phyloP scores from a whole-genome alignment of 2,329 filamentous ascomycete genomes.

The Paecilomyces sp. region DNA sequence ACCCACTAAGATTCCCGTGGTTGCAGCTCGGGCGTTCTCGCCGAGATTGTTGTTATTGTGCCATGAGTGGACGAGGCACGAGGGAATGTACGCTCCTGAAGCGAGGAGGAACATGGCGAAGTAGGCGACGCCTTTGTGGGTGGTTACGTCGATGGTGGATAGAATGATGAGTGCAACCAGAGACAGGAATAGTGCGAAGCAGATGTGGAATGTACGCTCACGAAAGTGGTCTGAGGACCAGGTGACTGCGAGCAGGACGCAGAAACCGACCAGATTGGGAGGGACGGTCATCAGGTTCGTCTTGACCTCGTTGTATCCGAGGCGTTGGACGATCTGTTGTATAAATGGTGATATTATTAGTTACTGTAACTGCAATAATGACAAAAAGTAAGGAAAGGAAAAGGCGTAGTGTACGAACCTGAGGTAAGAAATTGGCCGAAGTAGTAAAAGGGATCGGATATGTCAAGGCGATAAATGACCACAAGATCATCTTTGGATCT shows the following conservation, averaged over 20 bases:
- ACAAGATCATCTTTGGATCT: constrained; percentile 36
- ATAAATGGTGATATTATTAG: neutral
- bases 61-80: constrained; percentile 44
- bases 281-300: constrained; percentile 45
- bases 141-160: constrained; percentile 34
- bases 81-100: constrained; percentile 37
- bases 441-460: constrained; percentile 44
- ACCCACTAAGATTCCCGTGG: constrained; percentile 42
- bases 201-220: constrained; percentile 42
- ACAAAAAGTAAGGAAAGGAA: too few relatives aligned
- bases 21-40: constrained; percentile 44
- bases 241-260: constrained; percentile 39
- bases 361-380: too few relatives aligned
- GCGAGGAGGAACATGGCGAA: constrained; percentile 46
- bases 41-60: constrained; percentile 48
- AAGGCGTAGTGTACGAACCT: constrained; percentile 22
- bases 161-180: constrained; percentile 40
- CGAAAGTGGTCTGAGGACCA: constrained; percentile 39
- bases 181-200: constrained; percentile 31
- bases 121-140: constrained; percentile 40
- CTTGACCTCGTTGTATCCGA: constrained; percentile 39
- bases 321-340: constrained; percentile 32
- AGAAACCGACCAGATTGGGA: constrained; percentile 41
- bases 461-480: constrained; percentile 41
- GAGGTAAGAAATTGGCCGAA: constrained; percentile 42